Evolutionary conservation across 495 filamentous ascomycete species (phyloP), one percentile per base, ranked within the genome.

Genomic region (Annulohypoxylon nitens): DNA sequence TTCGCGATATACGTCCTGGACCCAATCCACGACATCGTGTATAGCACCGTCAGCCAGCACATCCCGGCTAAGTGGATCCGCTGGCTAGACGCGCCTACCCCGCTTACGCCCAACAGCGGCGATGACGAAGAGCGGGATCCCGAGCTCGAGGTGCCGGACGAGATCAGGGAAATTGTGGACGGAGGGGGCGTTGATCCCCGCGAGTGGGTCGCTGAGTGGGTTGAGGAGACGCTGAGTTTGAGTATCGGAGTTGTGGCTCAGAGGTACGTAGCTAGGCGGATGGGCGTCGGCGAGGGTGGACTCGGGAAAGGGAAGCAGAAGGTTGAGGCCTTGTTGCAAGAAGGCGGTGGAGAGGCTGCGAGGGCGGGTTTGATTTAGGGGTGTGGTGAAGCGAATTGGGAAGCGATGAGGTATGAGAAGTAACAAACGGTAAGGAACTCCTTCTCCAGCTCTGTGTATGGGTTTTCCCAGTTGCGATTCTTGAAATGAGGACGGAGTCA

Each of bases 141-240:
- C 14, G 69, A 62, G 23, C 64, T 36, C 4, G 77, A 81, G 20
- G 82, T 96, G 8, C 96, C 95, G 2, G 91, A 92, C 23, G 93
- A 93, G 78, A 98, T 99, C 71, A 86, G 86, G 0, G 92, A 96
- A 79, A 97, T 98, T 69, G 88, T 98, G 64, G 90, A 95, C 76
- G 87, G 83, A 55, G 97, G 97, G 16, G 96, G 95, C 37, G 92
- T 98, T 2, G 96, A 99, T 79, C 96, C 96, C 0, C 86, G 96
- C 45, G 96, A 98, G 80, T 99, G 96, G 96, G 92, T 97, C 39
- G 90, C 95, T 0, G 97, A 98, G 79, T 99, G 96, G 96, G 87
- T 99, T 5, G 94, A 98, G 82, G 97, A 98, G 80, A 83, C 90
- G 0, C 86, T 99, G n/a, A 88, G 85, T 45, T 80, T 98, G 61